phyloP scores from a whole-genome alignment of 371 early-diverging fungal species.

The Globomyces sp. region DNA sequence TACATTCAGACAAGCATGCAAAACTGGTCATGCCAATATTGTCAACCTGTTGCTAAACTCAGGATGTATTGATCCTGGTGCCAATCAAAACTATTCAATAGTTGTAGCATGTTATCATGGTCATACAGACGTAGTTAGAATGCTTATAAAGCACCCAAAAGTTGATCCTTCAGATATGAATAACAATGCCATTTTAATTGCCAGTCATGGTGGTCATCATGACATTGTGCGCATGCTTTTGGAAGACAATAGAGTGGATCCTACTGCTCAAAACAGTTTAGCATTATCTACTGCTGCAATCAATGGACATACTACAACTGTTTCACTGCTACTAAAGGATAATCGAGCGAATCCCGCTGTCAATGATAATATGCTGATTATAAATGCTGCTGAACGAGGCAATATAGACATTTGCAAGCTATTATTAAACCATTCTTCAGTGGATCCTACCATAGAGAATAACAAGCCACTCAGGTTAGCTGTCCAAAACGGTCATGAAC shows the following conservation, averaged over 20 bases:
- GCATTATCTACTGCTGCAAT: too few relatives aligned
- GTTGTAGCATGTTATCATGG: not conserved
- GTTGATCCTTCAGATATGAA: conserved; percentile 1
- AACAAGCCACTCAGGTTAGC: not conserved
- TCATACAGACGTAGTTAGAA: not conserved
- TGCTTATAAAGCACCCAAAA: not conserved
- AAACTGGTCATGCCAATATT: not conserved
- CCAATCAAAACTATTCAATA: conserved; percentile 2
- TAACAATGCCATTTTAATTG: conserved; percentile 1
- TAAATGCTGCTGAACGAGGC: not conserved
- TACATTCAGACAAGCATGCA: too few relatives aligned
- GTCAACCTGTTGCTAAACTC: conserved; percentile 3
- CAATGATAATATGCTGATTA: not conserved
- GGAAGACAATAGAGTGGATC: conserved; percentile 11
- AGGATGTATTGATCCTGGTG: not conserved
- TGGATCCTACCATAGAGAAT: not conserved
- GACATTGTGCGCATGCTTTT: not conserved
- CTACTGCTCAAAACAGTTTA: conserved; percentile 5
- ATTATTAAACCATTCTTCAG: not conserved
- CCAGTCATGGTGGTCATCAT: not conserved
- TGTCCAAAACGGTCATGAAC: not conserved
- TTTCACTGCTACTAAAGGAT: not conserved
- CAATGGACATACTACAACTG: too few relatives aligned
- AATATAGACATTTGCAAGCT: not conserved
- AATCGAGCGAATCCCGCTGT: conserved; percentile 10